Conservation (phyloP, 192 early-diverging fungal genomes). For the Backusella australiensis region DNA sequence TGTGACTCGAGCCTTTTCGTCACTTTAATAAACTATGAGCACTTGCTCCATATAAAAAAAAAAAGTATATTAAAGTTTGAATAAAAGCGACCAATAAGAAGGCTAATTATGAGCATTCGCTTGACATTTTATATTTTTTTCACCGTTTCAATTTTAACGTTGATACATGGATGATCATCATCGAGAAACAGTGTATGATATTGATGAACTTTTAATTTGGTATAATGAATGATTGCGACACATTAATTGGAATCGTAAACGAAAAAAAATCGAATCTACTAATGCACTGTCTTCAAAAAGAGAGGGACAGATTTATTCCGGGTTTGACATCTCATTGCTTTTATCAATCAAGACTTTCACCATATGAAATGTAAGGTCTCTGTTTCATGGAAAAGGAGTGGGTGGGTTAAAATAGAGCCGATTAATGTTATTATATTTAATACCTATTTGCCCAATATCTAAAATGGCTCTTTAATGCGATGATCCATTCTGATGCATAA, state of each 20-base stretch:
- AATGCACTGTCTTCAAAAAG: not conserved
- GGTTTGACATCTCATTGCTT: not conserved
- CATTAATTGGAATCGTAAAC: not conserved
- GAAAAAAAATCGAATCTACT: not conserved
- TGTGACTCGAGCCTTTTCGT: no score
- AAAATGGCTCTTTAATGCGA: slow-evolving; percentile 50
- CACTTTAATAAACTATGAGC: no score
- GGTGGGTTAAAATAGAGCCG: no score
- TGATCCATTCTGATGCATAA: slow-evolving; percentile 46
- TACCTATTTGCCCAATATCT: slow-evolving; percentile 51
- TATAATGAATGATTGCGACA: not conserved
- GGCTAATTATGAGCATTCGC: not conserved
- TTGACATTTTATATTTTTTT: not conserved
- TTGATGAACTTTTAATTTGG: not conserved
- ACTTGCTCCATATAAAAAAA: no score
- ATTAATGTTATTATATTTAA: not conserved
- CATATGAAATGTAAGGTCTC: slow-evolving; percentile 23
- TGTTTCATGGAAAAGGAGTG: not conserved
- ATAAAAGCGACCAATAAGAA: not conserved
- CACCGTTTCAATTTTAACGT: not conserved
- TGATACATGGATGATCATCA: no score
- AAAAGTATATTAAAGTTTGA: no score
- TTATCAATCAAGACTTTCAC: slow-evolving; percentile 8
- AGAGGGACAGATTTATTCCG: not conserved
- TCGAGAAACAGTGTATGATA: no score